These are phyloP conservation scores for Prunus kanzakura DNA, from an alignment of 306 rosid genomes.

Conservation along the genomic window DNA sequence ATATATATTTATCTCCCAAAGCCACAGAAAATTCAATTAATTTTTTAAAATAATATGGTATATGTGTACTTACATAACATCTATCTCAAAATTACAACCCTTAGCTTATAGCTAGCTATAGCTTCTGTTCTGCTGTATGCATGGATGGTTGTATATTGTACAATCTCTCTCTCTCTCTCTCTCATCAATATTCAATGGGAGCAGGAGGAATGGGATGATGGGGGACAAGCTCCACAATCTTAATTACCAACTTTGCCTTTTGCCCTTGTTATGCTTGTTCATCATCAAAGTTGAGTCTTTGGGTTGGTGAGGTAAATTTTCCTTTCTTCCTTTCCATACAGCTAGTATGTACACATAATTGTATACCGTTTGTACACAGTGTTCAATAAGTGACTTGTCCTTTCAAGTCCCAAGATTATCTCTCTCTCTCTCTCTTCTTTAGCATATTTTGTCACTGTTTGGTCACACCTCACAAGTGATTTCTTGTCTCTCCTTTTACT, in stretches of 20 bases:
- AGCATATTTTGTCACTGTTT: conserved; percentile 42
- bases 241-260: conserved; percentile 32
- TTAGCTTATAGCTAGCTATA: background rate
- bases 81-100: background rate
- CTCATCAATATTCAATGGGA: background rate
- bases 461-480: conserved; percentile 66
- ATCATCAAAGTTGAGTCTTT: background rate
- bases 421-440: conserved; percentile 24
- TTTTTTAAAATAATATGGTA: too few species aligned
- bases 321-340: background rate
- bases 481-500: conserved; percentile 56
- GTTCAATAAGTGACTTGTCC: conserved; percentile 35
- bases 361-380: conserved; percentile 8
- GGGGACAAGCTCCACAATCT: conserved; percentile 42
- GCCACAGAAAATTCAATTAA: background rate
- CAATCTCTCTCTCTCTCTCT: background rate
- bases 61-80: background rate
- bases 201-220: conserved; percentile 28
- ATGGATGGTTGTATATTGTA: conserved; percentile 3
- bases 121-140: background rate
- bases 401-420: conserved; percentile 67
- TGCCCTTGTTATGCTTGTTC: conserved; percentile 5
- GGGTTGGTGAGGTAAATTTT: background rate
- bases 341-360: background rate
- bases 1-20: conserved; percentile 49